phyloP scores from a whole-genome alignment of 768 basidiomycete species.

The Boletus sp. region DNA sequence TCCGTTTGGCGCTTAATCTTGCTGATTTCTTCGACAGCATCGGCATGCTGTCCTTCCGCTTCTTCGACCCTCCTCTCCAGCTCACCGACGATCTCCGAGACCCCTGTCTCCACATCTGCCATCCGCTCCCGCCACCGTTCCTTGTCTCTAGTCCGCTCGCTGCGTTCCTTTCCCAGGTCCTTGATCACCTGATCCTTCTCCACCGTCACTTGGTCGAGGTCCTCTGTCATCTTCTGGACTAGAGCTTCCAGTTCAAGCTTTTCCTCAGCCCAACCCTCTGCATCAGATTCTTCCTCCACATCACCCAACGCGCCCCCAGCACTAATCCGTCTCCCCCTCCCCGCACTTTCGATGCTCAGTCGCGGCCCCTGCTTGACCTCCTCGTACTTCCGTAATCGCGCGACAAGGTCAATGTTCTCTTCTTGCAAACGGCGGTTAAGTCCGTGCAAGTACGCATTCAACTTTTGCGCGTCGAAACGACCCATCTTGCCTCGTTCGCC shows the following conservation, averaged over 20 bases:
- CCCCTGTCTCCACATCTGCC: conserved; percentile 68
- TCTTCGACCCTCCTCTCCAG: conserved; percentile 55
- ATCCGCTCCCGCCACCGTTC: conserved; percentile 71
- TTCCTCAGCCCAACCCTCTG: conserved; percentile 72
- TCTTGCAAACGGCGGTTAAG: conserved; percentile 81
- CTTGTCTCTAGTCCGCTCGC: conserved; percentile 62
- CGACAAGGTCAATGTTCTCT: conserved; percentile 72
- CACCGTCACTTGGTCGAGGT: conserved; percentile 39
- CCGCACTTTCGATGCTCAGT: conserved; percentile 28
- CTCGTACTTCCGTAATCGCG: conserved; percentile 52
- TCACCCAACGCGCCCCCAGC: conserved; percentile 52
- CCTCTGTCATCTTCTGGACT: conserved; percentile 35
- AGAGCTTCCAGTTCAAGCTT: conserved; percentile 54
- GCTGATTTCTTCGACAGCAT: conserved; percentile 40
- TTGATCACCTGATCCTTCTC: conserved; percentile 48
- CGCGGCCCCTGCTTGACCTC: conserved; percentile 39
- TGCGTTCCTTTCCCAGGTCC: conserved; percentile 52
- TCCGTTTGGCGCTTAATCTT: conserved; percentile 45
- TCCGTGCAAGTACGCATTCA: conserved; percentile 84
- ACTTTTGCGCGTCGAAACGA: conserved; percentile 79
- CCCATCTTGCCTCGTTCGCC: conserved; percentile 67
- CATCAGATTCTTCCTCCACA: conserved; percentile 60
- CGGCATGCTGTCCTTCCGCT: conserved; percentile 48
- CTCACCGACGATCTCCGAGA: conserved; percentile 62
- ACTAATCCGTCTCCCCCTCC: conserved; percentile 49